Base-by-base conservation (phyloP, 331 rosid genomes). In the Arachis monticola region DNA sequence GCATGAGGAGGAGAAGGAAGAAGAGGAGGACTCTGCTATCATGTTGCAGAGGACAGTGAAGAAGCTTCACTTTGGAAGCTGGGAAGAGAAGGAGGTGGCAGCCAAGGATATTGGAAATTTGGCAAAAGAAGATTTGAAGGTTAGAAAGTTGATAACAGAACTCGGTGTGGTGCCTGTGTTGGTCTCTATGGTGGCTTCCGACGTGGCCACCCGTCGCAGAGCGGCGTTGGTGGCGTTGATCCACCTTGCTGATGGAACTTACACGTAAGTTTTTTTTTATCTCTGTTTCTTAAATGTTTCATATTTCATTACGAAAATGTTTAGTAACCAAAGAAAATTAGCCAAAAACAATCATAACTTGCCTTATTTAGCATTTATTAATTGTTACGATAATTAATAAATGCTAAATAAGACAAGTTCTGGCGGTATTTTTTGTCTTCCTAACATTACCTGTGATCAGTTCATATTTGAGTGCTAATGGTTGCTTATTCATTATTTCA, bases 31-130 rank as follows among this genome's bases (percentile, higher is more conserved):
- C 1, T 78, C 68, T 64, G 82, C 38, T 8, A 81, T 78, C 12
- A 1, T 79, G 83, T 60, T 92, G 66, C 91, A 89, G 76, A 87
- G 72, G 84, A 84, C 94, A 1, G 99, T 95, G 83, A 95, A 95
- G 89, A 87, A 79, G 80, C 93, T 95, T 76, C 97, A 95, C 87
- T 95, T 95, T 27, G 99, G 99, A 22, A 81, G 83, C 80, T 86
- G 91, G 90, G 89, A 86, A 72, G 97, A 92, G 93, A 95, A 86
- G 77, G 98, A 92, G 70, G 60, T 68, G 31, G 98, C 97, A 41
- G 92, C 92, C 1, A 60, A 76, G 66, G 92, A 83, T 82, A 90
- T 95, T 80, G 87, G 72, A 55, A 81, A 64, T 72, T 76, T 90
- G 58, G 88, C 89, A 7, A 90, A 82, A 77, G 85, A 88, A 65